Evolutionary conservation across 108 stramenopile species (phyloP).

Genomic region (Cylindrotheca fusiformis): DNA sequence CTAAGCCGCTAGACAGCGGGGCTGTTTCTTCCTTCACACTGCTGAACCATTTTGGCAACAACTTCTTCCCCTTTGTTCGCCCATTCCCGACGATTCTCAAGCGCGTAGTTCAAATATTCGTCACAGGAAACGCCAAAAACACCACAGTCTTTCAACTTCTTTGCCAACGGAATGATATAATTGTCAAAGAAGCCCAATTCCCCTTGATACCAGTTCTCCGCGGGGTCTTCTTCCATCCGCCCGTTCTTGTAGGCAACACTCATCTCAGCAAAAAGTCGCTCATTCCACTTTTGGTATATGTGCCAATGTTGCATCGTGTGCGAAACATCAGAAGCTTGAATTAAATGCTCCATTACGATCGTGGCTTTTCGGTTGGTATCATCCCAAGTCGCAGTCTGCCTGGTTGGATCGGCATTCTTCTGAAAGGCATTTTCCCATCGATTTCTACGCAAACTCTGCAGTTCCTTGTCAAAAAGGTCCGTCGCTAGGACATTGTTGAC

Average conservation of each 20-base stretch:
- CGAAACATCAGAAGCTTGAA: slow-evolving; percentile 58
- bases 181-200: slow-evolving; percentile 61
- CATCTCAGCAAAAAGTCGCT: slow-evolving; percentile 56
- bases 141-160: slow-evolving; percentile 57
- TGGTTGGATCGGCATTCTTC: neutral
- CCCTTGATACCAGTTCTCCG: slow-evolving; percentile 56
- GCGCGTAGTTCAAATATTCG: slow-evolving; percentile 52
- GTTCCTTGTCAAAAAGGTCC: slow-evolving; percentile 49
- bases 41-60: slow-evolving; percentile 16
- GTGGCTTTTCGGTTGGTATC: slow-evolving; percentile 44
- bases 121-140: slow-evolving; percentile 58
- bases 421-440: slow-evolving; percentile 58
- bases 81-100: slow-evolving; percentile 54
- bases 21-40: too few species aligned
- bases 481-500: slow-evolving; percentile 51
- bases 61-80: slow-evolving; percentile 51
- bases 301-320: slow-evolving; percentile 68
- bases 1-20: too few species aligned
- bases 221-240: slow-evolving; percentile 40
- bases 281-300: slow-evolving; percentile 51
- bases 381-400: neutral
- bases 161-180: slow-evolving; percentile 65
- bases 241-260: slow-evolving; percentile 45
- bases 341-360: slow-evolving; percentile 53
- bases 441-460: slow-evolving; percentile 29